These are phyloP conservation scores for Fusarium coicis DNA, from an alignment of 2,329 filamentous ascomycete species.

Conservation along the genomic window DNA sequence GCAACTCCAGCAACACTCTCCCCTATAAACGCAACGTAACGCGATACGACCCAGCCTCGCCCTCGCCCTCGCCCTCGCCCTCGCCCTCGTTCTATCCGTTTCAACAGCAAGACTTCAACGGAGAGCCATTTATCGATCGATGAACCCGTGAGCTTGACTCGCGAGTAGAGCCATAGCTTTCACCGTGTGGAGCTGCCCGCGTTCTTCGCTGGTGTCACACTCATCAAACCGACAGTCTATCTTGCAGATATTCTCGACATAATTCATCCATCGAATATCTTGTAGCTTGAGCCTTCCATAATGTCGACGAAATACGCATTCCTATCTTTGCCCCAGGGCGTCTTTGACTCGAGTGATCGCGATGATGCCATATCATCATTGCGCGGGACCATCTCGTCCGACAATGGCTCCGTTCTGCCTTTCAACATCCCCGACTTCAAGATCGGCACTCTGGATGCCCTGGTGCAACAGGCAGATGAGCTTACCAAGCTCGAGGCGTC, in stretches of 20 bases:
- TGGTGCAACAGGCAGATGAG: conserved; percentile 97
- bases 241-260: conserved; percentile 12
- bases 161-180: conserved; percentile 16
- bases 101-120: not conserved
- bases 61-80: not conserved
- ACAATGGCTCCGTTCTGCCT: conserved; percentile 79
- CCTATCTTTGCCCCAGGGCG: conserved; percentile 88
- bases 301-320: conserved; percentile 80
- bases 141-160: conserved; percentile 11
- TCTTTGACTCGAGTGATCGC: conserved; percentile 81
- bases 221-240: conserved; percentile 22
- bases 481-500: conserved; percentile 84
- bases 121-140: conserved; percentile 11
- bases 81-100: not conserved
- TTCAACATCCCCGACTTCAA: conserved; percentile 95
- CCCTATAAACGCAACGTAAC: not conserved
- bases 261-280: conserved; percentile 2
- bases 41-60: not conserved
- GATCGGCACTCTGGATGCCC: conserved; percentile 93
- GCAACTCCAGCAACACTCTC: conserved; percentile 19
- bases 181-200: conserved; percentile 11
- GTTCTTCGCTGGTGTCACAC: conserved; percentile 16
- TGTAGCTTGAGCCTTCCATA: conserved; percentile 17
- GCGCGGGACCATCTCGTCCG: conserved; percentile 74
- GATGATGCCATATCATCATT: conserved; percentile 85